Evolutionary conservation across 148 eudicot genomes (phyloP), one percentile per base, ranked within the genome.

Genomic region (Cornus controversa): DNA sequence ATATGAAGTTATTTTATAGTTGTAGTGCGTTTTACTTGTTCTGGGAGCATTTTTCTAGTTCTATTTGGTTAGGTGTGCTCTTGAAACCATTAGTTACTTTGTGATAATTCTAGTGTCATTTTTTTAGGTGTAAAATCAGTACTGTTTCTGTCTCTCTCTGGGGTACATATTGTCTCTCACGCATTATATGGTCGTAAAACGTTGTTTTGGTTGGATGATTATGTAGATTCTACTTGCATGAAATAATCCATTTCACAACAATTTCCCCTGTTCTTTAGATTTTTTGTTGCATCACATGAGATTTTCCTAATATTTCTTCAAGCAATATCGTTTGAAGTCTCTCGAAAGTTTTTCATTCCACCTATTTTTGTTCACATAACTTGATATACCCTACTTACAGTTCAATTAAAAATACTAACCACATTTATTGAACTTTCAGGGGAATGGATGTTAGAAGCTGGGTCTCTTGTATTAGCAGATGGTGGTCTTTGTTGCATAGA

Each of bases 361-460:
- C 58, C 58, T 64, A 54, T 58, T 27, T 75, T 66, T 58, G 40
- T 2, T n/a, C 27, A 27, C 45, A 28, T 24, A 6, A 73, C 6
- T 29, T 25, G 24, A 26, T 54, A 10, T 25, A 4, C 37, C 26
- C 45, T 24, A 65, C 26, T 75, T 40, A 18, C 60, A 64, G 62
- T 47, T 75, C 57, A 26, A 66, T 22, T 60, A 40, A 18, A 31
- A 53, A 71, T 42, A 75, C 45, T 65, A 29, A 70, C 23, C 27
- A 20, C 24, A n/a, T 69, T 45, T 69, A 5, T 73, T 45, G 58
- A 24, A 81, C 74, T 77, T 25, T 75, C 84, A 86, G 91, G 91
- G 69, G 99, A 96, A 75, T 96, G 99, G 99, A 90, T 96, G 99
- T 80, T 96, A 58, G 99, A 93, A 90, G 99, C 99, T 24, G 99